Conservation (phyloP, 148 eudicot genomes). For the Persicaria tinctoria region DNA sequence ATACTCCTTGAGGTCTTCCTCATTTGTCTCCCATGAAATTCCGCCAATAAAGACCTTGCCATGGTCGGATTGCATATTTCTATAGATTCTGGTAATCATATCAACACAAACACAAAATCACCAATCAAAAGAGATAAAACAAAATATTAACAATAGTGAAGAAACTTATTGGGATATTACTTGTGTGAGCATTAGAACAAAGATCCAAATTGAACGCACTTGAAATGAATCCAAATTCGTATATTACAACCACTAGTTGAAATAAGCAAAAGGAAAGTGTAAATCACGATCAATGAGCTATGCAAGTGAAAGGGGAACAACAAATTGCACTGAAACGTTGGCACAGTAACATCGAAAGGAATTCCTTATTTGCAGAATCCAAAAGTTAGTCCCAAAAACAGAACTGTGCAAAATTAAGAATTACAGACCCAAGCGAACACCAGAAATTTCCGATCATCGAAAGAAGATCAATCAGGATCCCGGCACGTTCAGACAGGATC, state of each 20-base stretch:
- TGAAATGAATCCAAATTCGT: too few relatives aligned
- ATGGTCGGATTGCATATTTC: slow-evolving; percentile 25
- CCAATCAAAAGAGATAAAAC: neutral
- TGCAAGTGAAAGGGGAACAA: neutral
- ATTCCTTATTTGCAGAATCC: neutral
- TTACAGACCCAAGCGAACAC: neutral
- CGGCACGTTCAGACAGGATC: neutral
- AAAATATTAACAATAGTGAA: neutral
- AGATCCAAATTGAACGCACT: too few relatives aligned
- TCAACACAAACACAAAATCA: neutral
- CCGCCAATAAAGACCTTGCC: slow-evolving; percentile 39
- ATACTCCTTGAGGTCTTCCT: slow-evolving; percentile 35
- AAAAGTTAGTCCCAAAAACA: neutral
- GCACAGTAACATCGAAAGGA: neutral
- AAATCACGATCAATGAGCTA: neutral
- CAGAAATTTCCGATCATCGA: neutral
- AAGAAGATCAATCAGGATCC: neutral
- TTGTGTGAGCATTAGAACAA: too few relatives aligned
- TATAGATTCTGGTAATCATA: slow-evolving; percentile 7
- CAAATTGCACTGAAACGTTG: neutral
- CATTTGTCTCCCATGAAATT: slow-evolving; percentile 38
- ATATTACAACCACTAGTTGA: too few relatives aligned
- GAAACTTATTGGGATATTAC: too few relatives aligned
- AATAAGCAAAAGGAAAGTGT: neutral
- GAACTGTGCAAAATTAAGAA: neutral